Evolutionary conservation across 1,139 yeast genomes (phyloP).

Genomic region (Pichia sp.): DNA sequence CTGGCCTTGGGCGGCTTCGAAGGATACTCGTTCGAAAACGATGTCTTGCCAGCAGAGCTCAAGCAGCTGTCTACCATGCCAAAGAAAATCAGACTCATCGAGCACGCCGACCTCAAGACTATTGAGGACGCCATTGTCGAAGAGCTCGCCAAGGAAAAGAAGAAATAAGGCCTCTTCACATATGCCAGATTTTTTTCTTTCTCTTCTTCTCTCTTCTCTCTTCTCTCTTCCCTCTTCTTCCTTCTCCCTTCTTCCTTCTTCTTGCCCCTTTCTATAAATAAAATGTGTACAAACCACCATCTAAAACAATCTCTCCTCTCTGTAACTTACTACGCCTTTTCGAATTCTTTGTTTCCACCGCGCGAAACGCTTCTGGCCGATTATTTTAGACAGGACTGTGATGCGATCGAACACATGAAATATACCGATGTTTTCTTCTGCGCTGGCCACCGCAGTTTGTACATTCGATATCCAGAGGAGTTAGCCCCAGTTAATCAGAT

Average conservation of each 20-base stretch:
- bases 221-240: not conserved
- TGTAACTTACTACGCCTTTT: not conserved
- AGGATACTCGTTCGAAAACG: slow-evolving; percentile 78
- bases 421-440: not conserved
- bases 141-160: slow-evolving; percentile 50
- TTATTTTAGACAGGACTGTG: not conserved
- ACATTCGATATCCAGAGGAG: no score
- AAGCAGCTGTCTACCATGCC: slow-evolving; percentile 64
- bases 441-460: no score
- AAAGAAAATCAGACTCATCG: slow-evolving; percentile 72
- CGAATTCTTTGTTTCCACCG: not conserved
- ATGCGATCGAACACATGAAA: not conserved
- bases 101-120: slow-evolving; percentile 64
- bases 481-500: no score
- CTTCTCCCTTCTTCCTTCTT: no score
- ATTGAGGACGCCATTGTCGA: slow-evolving; percentile 73
- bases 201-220: not conserved
- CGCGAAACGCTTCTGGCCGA: not conserved
- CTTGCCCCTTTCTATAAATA: no score
- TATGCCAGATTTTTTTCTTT: not conserved
- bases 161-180: not conserved
- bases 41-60: slow-evolving; percentile 86
- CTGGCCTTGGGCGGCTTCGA: slow-evolving; percentile 60
- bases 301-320: not conserved
- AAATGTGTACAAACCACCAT: no score